phyloP scores from a whole-genome alignment of 257 asterid species.

The Nicotiana benthamiana region DNA sequence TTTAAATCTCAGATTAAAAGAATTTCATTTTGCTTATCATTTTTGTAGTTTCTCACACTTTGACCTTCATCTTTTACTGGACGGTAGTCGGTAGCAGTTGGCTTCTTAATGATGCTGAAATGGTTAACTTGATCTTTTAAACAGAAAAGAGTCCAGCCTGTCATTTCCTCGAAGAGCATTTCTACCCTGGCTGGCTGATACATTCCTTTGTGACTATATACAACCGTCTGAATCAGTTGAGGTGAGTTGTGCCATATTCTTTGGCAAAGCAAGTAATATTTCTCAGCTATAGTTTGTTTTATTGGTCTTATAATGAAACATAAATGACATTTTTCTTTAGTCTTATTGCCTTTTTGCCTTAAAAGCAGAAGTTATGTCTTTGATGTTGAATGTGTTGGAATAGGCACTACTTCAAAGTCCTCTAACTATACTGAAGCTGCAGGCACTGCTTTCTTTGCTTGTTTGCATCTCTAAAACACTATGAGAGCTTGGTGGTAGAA shows the following conservation, averaged over 20 bases:
- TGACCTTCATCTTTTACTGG: constrained; percentile 11
- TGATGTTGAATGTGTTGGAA: neutral
- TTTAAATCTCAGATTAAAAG: neutral
- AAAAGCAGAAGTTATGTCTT: neutral
- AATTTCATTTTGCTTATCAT: neutral
- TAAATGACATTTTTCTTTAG: neutral
- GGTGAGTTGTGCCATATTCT: constrained; percentile 35
- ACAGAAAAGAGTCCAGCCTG: constrained; percentile 53
- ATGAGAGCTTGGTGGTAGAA: neutral
- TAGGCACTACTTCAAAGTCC: neutral
- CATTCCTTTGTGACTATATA: constrained; percentile 79
- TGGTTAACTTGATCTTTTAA: constrained; percentile 12
- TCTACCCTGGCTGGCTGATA: constrained; percentile 79
- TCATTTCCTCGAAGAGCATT: constrained; percentile 83
- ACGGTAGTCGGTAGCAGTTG: constrained; percentile 8
- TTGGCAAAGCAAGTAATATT: neutral
- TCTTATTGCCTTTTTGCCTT: neutral
- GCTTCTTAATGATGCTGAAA: neutral
- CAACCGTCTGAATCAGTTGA: constrained; percentile 71
- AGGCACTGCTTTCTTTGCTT: neutral
- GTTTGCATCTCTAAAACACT: neutral
- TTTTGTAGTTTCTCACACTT: neutral
- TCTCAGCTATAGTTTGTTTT: neutral
- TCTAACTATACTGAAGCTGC: neutral
- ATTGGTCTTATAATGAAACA: neutral